Conservation (phyloP, 352 stramenopile species). For the Elongisporangium anandrum region DNA sequence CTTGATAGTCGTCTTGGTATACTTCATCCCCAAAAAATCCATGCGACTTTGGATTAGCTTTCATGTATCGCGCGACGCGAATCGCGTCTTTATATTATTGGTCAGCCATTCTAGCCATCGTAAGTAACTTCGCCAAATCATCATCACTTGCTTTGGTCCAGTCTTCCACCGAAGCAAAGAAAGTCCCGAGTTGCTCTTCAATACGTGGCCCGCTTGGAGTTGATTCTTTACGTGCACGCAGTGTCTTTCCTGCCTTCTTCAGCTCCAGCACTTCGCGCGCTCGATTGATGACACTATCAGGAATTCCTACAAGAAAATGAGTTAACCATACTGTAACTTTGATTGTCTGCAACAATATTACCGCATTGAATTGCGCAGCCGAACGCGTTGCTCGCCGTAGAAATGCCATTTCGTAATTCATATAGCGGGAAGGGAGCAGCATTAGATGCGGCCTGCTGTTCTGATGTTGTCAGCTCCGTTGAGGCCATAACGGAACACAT, state of each 20-base stretch:
- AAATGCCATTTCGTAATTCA: constrained; percentile 54
- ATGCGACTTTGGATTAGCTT: neutral
- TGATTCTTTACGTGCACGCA: constrained; percentile 10
- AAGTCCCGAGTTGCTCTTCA: constrained; percentile 36
- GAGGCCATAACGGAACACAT: neutral
- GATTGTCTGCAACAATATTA: constrained; percentile 14
- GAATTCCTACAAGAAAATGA: constrained; percentile 30
- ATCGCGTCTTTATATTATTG: constrained; percentile 13
- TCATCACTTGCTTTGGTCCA: constrained; percentile 41
- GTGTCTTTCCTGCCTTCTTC: constrained; percentile 16
- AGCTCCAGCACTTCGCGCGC: constrained; percentile 41
- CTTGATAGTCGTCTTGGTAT: neutral
- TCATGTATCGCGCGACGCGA: neutral
- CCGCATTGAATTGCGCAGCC: constrained; percentile 60
- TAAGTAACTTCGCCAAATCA: constrained; percentile 41
- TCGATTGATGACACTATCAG: constrained; percentile 30
- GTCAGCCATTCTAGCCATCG: constrained; percentile 41
- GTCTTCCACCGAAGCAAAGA: constrained; percentile 49
- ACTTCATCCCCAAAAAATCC: neutral
- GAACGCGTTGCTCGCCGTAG: constrained; percentile 69
- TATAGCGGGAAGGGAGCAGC: constrained; percentile 38
- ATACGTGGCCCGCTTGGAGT: constrained; percentile 16
- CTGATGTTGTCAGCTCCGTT: neutral
- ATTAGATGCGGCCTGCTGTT: neutral
- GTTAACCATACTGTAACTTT: constrained; percentile 1